Base-by-base conservation (phyloP, 2,329 filamentous ascomycete genomes). In the Leptographium lundbergii region DNA sequence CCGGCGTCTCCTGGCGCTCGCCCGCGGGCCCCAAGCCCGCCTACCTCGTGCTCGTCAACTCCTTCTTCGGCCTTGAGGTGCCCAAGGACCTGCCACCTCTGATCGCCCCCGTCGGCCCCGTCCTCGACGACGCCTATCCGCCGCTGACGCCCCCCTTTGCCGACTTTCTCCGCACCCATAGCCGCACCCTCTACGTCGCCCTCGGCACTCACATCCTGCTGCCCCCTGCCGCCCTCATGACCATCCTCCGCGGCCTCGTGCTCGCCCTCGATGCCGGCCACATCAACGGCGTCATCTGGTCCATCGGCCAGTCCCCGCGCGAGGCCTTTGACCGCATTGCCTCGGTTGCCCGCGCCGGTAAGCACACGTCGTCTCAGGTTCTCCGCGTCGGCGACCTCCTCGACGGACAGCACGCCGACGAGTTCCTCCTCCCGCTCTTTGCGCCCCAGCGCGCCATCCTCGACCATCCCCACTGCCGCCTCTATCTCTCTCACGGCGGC, bases 251-350 rank as follows among this genome's bases (percentile, higher is more conserved):
- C 6, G 56, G 56, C 13, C 3, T 53, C 11, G 10, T 53, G 1
- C n/a, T 22, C 17, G 48, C 47, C 24, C 34, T 52, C 7, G 56
- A 57, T 6, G 9, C 11, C 4, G 48, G 48, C 6, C 3, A 39
- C 24, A 57, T 52, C 13, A n/a, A 57, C 29, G 56, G 56, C 1
- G 48, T 53, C 22, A 57, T 57, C 55, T 57, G 55, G 55, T 57
- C 55, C 0, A 51, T 57, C 24, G 22, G 22, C 17, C 22, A 11
- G 42, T 39, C 27, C 0, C 22, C 9, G 4, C 42, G 55, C 7
- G 1, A 5, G 1, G 42, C 32, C 19, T 22, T 57, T 36, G 45
- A 57, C 29, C 13, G n/a, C 24, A 48, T 3, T 5, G 39, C 47
- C 14, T n/a, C 17, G 14, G 19, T 56, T 48, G 25, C 24, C 10